Evolutionary conservation across 1,284 basidiomycete species (phyloP).

Genomic region (Psilocybe mexicana): DNA sequence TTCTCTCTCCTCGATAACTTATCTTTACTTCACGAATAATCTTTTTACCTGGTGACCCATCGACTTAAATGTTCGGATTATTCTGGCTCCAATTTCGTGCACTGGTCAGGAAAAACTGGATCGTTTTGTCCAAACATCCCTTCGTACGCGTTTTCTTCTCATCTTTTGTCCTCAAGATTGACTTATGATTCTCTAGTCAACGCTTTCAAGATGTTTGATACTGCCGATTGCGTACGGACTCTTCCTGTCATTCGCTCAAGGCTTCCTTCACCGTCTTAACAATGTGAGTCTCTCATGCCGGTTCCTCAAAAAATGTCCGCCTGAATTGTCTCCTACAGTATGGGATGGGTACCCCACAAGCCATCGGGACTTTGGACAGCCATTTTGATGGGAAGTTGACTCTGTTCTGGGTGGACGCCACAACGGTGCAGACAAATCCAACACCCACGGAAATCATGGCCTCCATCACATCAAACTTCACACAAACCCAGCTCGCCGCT

Average conservation of each 20-base stretch:
- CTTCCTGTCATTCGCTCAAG: slow-evolving; percentile 65
- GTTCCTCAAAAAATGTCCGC: not conserved
- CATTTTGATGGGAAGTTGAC: slow-evolving; percentile 52
- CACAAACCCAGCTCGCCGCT: slow-evolving; percentile 36
- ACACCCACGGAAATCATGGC: slow-evolving; percentile 22
- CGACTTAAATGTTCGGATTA: slow-evolving; percentile 29
- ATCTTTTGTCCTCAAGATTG: slow-evolving; percentile 6
- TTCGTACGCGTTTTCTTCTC: slow-evolving; percentile 46
- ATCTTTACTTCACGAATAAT: too few relatives aligned
- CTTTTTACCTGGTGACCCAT: too few relatives aligned
- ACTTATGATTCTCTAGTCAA: slow-evolving; percentile 43
- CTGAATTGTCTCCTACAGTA: slow-evolving; percentile 40
- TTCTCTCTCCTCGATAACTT: too few relatives aligned
- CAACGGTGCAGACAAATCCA: slow-evolving; percentile 48
- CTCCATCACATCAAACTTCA: slow-evolving; percentile 27
- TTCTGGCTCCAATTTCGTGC: slow-evolving; percentile 66
- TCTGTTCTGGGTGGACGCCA: slow-evolving; percentile 66
- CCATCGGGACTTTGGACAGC: slow-evolving; percentile 49
- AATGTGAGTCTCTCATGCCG: slow-evolving; percentile 41
- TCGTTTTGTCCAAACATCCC: slow-evolving; percentile 62
- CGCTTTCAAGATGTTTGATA: slow-evolving; percentile 61
- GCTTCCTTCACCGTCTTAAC: slow-evolving; percentile 56
- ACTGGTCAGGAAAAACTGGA: slow-evolving; percentile 77
- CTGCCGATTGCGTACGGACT: slow-evolving; percentile 69
- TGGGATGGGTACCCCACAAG: slow-evolving; percentile 58